Base-by-base conservation (phyloP, 805 yeast species). In the Candida cerambycidarum region DNA sequence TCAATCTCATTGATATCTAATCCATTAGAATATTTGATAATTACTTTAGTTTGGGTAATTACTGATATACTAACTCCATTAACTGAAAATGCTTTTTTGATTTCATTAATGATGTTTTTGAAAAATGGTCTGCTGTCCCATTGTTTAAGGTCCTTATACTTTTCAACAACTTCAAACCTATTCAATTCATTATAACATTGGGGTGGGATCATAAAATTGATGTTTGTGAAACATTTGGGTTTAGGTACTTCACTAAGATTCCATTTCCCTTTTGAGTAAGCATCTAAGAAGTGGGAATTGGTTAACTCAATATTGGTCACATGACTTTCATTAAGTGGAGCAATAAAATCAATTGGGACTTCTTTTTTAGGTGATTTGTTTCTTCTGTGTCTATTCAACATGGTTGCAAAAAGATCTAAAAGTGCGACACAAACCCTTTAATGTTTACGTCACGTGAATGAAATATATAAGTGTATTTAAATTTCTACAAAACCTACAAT, bases 51-150 rank as follows among this genome's bases (percentile, higher is more conserved):
- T 9, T 71, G 56, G 40, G 75, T 77, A 6, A 85, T 52, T n/a
- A 85, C 45, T 5, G 89, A 80, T 14, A 85, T 74, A 0, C 83
- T 63, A 2, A 78, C 78, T 2, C 86, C 85, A 12, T 66, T 57
- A 4, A 75, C 72, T 3, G 67, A 65, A 43, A 77, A 75, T 32
- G 58, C 39, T 31, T 64, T 68, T 45, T 74, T 52, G n/a, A 77
- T 57, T 39, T 61, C 59, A 9, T 65, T 46, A 9, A 75, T 48
- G 8, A 71, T 44, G 42, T 58, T 59, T 51, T 64, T 70, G 56
- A 81, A 69, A 7, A 64, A 47, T 3, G 47, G 46, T 23, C 61
- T 44, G 32, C 69, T 66, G 30, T 69, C 67, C 88, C 88, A 82
- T 43, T 78, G 80, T 2, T 67, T 68, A 21, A 63, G 54, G 17